phyloP scores from a whole-genome alignment of 371 early-diverging fungal species.

The Phascolomyces articulosus region DNA sequence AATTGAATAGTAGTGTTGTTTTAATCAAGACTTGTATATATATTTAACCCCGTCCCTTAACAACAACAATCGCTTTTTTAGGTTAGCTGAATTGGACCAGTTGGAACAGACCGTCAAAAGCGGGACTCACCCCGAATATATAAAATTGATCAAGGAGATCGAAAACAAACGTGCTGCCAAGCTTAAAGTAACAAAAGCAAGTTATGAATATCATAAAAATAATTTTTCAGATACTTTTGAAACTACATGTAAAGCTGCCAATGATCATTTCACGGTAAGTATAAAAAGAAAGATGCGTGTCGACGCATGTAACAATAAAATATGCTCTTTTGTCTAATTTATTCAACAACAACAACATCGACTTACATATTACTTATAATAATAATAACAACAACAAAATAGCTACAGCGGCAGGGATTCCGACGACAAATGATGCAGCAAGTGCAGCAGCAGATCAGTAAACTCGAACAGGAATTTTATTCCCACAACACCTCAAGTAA shows the following conservation, averaged over 20 bases:
- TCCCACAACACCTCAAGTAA: conserved; percentile 19
- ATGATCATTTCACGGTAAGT: conserved; percentile 26
- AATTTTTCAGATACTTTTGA: conserved; percentile 20
- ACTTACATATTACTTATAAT: too few species aligned
- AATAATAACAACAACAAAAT: background rate
- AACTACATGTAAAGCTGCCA: conserved; percentile 23
- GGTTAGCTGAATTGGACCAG: conserved; percentile 28
- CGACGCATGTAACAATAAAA: too few species aligned
- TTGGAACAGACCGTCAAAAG: conserved; percentile 26
- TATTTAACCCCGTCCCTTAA: background rate
- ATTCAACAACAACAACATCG: background rate
- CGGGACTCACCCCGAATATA: conserved; percentile 25
- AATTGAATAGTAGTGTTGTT: too few species aligned
- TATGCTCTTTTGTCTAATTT: too few species aligned
- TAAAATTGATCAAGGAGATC: conserved; percentile 21
- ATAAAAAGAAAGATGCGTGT: background rate
- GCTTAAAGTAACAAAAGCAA: conserved; percentile 14
- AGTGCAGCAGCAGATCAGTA: conserved; percentile 30
- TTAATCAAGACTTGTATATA: background rate
- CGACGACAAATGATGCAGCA: conserved; percentile 27
- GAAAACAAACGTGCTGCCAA: conserved; percentile 25
- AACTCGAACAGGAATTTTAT: conserved; percentile 29
- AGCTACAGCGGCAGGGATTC: conserved; percentile 22
- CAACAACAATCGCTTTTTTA: too few species aligned
- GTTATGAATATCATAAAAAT: conserved; percentile 11